These are phyloP conservation scores for Pseudocercospora pini-densiflorae DNA, from an alignment of 2,329 filamentous ascomycete genomes.

Conservation along the genomic window DNA sequence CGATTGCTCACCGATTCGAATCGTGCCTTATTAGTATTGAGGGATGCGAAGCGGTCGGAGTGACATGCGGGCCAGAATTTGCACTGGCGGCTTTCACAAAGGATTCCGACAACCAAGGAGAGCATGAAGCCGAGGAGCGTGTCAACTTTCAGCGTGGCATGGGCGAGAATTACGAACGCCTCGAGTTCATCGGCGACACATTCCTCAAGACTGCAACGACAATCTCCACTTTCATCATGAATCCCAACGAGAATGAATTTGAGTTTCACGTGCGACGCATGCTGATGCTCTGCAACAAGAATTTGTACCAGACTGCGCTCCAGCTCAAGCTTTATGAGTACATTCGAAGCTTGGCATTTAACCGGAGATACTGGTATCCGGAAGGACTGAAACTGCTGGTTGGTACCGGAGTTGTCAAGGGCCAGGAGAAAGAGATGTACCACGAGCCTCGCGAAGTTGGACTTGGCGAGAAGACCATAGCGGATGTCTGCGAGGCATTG, in stretches of 20 bases:
- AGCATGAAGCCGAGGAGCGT: slow-evolving; percentile 65
- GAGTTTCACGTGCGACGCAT: slow-evolving; percentile 90
- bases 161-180: slow-evolving; percentile 91
- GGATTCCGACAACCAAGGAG: slow-evolving; percentile 81
- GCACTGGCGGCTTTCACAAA: slow-evolving; percentile 93
- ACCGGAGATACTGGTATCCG: slow-evolving; percentile 85
- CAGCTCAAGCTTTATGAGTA: slow-evolving; percentile 72
- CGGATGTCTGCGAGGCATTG: slow-evolving; percentile 91
- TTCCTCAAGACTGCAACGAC: slow-evolving; percentile 97
- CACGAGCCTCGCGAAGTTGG: slow-evolving; percentile 60
- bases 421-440: slow-evolving; percentile 47
- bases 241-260: slow-evolving; percentile 79
- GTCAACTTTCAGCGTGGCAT: slow-evolving; percentile 81
- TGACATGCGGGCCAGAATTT: slow-evolving; percentile 68
- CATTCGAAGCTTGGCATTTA: slow-evolving; percentile 82
- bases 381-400: slow-evolving; percentile 72
- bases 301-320: slow-evolving; percentile 78
- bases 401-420: slow-evolving; percentile 53
- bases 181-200: slow-evolving; percentile 91
- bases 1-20: slow-evolving; percentile 83
- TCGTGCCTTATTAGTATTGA: slow-evolving; percentile 80
- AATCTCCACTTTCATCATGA: slow-evolving; percentile 78
- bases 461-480: slow-evolving; percentile 76
- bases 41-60: slow-evolving; percentile 66
- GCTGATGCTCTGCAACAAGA: slow-evolving; percentile 88